Evolutionary conservation across 225 moss, liverwort and hornwort species (phyloP), one percentile per base, ranked within the genome.

Genomic region (Rhytidiadelphus loreus): DNA sequence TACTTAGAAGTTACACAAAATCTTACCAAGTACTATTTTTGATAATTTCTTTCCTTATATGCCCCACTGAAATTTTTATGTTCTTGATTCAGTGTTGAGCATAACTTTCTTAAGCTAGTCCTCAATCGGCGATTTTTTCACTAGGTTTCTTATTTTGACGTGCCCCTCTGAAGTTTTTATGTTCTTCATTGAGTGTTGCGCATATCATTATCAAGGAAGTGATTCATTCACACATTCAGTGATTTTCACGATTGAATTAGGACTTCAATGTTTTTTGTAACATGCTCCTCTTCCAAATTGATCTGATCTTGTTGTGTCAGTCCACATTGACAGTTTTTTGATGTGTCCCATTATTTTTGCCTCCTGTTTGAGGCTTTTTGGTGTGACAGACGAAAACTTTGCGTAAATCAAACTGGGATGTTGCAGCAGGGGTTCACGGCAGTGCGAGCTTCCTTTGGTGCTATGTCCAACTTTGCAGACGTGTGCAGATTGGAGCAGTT

Each of bases 401-500:
- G 75, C 1, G 33, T 21, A 21, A 50, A 75, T 25, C 39, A n/a
- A 50, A 37, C 52, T 13, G 56, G 26, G 37, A 37, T 61, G 28
- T n/a, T 48, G 86, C 56, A 87, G 86, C 56, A 87, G 58, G 77
- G 88, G n/a, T 92, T 93, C 37, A 73, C 87, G 57, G 86, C 91
- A 29, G 85, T 97, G 60, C 91, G 94, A 43, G 95, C 92, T 74
- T 97, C 97, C 11, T 85, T 97, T 23, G 96, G 97, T 69, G 94
- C 93, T 18, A 85, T 96, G 84, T 93, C 93, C 41, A 96, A 90
- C 46, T 96, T 97, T 48, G 88, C 91, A 60, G 96, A 97, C 85
- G 96, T 95, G 55, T 96, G 95, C 73, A 91, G 94, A 88, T 87
- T 97, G 74, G 93, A 92, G 81, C 89, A 95, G 58, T 97, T 96